phyloP scores from a whole-genome alignment of 2,329 filamentous ascomycete species.

The Ophiostoma piceae region DNA sequence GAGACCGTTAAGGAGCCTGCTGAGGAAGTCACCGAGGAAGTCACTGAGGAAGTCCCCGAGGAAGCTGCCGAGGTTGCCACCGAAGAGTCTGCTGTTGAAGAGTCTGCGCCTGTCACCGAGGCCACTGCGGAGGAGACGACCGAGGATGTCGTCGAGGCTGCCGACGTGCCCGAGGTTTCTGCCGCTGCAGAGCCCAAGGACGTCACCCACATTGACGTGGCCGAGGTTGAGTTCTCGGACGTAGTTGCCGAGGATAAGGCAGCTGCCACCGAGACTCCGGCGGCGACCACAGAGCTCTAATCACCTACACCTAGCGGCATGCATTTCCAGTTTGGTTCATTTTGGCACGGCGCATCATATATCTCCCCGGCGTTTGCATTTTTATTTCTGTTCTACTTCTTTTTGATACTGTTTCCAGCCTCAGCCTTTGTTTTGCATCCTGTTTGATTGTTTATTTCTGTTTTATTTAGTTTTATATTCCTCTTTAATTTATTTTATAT shows the following conservation, averaged over 20 bases:
- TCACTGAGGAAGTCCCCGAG: too few relatives aligned
- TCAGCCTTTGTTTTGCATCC: neutral
- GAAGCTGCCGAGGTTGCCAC: neutral
- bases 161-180: neutral
- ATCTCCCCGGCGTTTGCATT: slow-evolving; percentile 12
- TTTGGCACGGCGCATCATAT: slow-evolving; percentile 9
- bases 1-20: neutral
- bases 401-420: neutral
- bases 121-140: neutral
- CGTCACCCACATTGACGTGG: neutral
- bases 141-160: neutral
- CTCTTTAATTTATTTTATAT: neutral
- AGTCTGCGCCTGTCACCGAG: neutral
- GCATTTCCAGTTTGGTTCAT: slow-evolving; percentile 14
- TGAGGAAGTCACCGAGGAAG: too few relatives aligned
- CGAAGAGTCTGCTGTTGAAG: neutral
- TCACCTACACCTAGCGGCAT: slow-evolving; percentile 18
- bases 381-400: neutral
- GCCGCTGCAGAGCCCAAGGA: neutral
- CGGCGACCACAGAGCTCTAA: neutral
- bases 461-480: neutral
- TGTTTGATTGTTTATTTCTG: neutral
- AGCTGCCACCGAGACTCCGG: neutral
- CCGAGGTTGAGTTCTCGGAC: neutral
- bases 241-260: neutral